Percentiles rank a stretch among this genome's conserved stretches.
phyloP scores from a whole-genome alignment of 2,329 filamentous ascomycete species.

The Coniochaeta sp. region DNA sequence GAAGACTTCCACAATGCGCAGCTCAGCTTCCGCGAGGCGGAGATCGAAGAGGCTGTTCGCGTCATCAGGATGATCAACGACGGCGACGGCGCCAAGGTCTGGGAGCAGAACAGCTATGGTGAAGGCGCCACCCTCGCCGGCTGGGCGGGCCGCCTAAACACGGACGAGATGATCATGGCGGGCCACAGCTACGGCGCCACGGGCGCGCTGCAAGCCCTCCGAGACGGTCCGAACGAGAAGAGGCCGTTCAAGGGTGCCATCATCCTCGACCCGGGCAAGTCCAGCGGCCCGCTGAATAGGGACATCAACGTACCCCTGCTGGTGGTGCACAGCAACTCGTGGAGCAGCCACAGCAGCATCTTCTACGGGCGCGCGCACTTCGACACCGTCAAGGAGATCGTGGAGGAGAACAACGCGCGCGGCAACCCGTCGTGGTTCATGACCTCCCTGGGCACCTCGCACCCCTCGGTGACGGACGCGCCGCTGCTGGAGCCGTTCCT shows the following conservation, averaged over 20 bases:
- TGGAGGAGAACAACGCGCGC: conserved; percentile 34
- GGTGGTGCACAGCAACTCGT: conserved; percentile 57
- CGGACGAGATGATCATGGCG: conserved; percentile 45
- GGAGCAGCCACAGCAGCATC: conserved; percentile 47
- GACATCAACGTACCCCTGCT: conserved; percentile 51
- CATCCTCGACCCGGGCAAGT: conserved; percentile 59
- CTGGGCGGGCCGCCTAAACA: conserved; percentile 48
- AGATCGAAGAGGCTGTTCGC: conserved; percentile 36
- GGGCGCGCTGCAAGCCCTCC: conserved; percentile 52
- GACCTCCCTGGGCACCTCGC: conserved; percentile 46
- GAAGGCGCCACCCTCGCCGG: conserved; percentile 37
- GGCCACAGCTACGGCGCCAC: conserved; percentile 64
- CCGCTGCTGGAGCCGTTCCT: conserved; percentile 55
- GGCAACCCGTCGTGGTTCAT: conserved; percentile 44
- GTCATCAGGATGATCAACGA: conserved; percentile 32
- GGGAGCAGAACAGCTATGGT: conserved; percentile 32
- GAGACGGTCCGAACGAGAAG: conserved; percentile 31
- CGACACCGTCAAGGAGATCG: conserved; percentile 50
- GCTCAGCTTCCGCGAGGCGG: conserved; percentile 41
- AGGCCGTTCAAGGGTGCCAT: conserved; percentile 49
- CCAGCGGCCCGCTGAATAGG: conserved; percentile 51
- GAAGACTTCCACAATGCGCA: conserved; percentile 35
- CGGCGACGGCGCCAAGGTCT: conserved; percentile 26
- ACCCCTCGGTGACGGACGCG: conserved; percentile 60
- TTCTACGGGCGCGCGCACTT: conserved; percentile 61